These are phyloP conservation scores for Russula lepida DNA, from an alignment of 768 basidiomycete species.

Conservation along the genomic window DNA sequence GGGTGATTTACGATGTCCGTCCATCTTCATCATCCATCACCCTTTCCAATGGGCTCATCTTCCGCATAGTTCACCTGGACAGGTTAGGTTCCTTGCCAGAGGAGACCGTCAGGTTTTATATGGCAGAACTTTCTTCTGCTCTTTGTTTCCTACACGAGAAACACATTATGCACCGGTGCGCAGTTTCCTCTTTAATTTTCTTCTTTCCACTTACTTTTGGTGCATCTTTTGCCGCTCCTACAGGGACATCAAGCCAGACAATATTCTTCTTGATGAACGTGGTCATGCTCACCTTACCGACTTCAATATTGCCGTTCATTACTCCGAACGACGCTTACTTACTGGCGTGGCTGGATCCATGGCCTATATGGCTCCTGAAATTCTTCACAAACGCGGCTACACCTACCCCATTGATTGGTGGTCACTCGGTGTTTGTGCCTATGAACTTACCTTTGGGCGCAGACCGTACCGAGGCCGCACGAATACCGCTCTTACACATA, in stretches of 20 bases:
- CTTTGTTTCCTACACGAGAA: slow-evolving; percentile 87
- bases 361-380: slow-evolving; percentile 98
- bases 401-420: slow-evolving; percentile 95
- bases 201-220: slow-evolving; percentile 22
- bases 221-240: neutral
- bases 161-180: slow-evolving; percentile 92
- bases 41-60: slow-evolving; percentile 7
- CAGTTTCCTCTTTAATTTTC: slow-evolving; percentile 24
- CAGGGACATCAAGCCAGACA: slow-evolving; percentile 96
- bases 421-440: slow-evolving; percentile 90
- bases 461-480: slow-evolving; percentile 91
- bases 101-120: slow-evolving; percentile 75
- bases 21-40: neutral
- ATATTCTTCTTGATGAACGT: slow-evolving; percentile 90
- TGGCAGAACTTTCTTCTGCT: slow-evolving; percentile 84
- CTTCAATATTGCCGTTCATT: slow-evolving; percentile 98
- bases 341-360: slow-evolving; percentile 95
- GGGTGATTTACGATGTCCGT: slow-evolving; percentile 86
- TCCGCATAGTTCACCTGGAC: slow-evolving; percentile 71
- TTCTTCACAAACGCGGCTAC: slow-evolving; percentile 88
- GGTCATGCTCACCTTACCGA: slow-evolving; percentile 97
- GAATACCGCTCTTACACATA: slow-evolving; percentile 85
- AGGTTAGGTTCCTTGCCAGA: slow-evolving; percentile 67
- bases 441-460: slow-evolving; percentile 86
- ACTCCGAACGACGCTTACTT: slow-evolving; percentile 70